Base-by-base conservation (phyloP, 495 filamentous ascomycete species). In the Aspergillus indologenus region DNA sequence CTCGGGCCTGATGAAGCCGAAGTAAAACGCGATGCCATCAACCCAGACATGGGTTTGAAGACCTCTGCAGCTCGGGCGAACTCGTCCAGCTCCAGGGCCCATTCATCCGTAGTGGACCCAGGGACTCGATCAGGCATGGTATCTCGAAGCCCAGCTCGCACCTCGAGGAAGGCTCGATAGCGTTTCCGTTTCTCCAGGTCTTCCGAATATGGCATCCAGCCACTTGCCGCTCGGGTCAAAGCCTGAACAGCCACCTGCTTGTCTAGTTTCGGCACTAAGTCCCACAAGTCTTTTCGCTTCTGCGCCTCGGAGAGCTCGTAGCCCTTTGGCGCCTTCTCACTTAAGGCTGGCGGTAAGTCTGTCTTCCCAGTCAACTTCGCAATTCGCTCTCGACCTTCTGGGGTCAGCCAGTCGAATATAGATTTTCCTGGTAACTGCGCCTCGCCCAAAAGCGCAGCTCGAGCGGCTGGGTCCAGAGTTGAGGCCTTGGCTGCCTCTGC, bases 1-100 rank as follows among this genome's bases (percentile, higher is more conserved):
- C 75, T 72, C 24, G 77, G 69, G 8, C 73, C 68, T 1, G 77
- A 68, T 5, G 87, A 81, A 0, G 90, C 87, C 3, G 88, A 88
- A 0, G 90, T 97, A 66, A 98, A 98, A 4, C 92, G 85, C 22
- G 89, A 89, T 18, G 94, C 94, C 89, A 98, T 97, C 58, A 89
- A 78, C 0, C 90, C 91, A 24, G 88, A 88, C 79, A 96, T 87
- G 1, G 94, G 94, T 69, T 90, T 92, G 79, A 97, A 98, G 7
- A 97, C 92, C 65, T 87, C 81, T 7, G 95, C 94, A 26, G 91
- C 93, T 58, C 88, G 89, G 44, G 85, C 81, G 68, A 98, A 98
- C 68, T 98, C 95, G 45, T 85, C 71, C 53, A 96, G 79, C 70
- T 98, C 94, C 55, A 83, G 84, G 6, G 85, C 68, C 81, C 90